Evolutionary conservation across 768 basidiomycete species (phyloP), one percentile per base, ranked within the genome.

Genomic region (Botryobasidium botryosum): DNA sequence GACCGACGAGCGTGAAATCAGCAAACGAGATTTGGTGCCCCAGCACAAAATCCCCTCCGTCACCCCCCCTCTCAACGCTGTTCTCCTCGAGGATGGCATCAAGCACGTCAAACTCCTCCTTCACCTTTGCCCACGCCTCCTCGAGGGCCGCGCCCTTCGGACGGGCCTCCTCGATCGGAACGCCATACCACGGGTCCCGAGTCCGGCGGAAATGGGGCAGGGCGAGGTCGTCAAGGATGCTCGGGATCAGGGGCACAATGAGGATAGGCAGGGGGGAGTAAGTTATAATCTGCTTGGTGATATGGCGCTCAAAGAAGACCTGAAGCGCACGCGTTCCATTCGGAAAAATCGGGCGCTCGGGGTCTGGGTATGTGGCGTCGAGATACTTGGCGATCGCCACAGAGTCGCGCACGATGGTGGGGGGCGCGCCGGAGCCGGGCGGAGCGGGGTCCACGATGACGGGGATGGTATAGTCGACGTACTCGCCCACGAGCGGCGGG

Each of bases 1-100:
- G 79, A 68, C 0, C 71, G 51, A 77, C 79, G 17, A 84, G 59
- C 4, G 76, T 72, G 55, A 84, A 82, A 52, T 83, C 80, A 1
- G 77, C 77, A 51, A 81, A 80, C 7, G 71, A 72, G 40, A 81
- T 65, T 17, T 78, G 74, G 28, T 66, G 62, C 3, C 79, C 80
- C 68, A 74, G 74, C 13, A 41, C 27, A 35, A 41, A 47, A 17
- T 41, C 33, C 23, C 46, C 46, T 17, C 35, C 28, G 4, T 40
- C 46, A 25, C 42, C 46, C 5, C 25, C 27, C n/a, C n/a, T n/a
- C n/a, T n/a, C n/a, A n/a, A n/a, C n/a, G n/a, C n/a, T n/a, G 27
- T 47, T 47, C 24, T 43, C 26, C 18, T 47, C 46, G 32, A 31
- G 42, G 5, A 32, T 23, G 21, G 43, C 41, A 20, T 47, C 46